phyloP scores from a whole-genome alignment of 2,329 filamentous ascomycete genomes.

The Aureobasidium sp. region DNA sequence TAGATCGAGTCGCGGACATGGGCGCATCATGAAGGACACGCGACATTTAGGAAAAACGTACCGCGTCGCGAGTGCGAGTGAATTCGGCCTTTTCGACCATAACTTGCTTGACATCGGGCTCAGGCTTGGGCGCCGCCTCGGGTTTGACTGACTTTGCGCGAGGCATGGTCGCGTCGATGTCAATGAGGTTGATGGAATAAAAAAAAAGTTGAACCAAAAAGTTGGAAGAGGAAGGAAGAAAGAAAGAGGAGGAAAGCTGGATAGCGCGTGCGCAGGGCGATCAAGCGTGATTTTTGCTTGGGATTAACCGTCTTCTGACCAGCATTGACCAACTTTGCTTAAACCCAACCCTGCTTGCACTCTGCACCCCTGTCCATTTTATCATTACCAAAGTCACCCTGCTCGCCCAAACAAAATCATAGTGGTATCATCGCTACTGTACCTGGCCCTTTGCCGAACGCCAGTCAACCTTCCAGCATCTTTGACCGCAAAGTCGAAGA shows the following conservation, averaged over 20 bases:
- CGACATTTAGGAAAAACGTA: constrained; percentile 44
- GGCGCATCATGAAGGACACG: constrained; percentile 2
- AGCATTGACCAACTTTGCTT: constrained; percentile 14
- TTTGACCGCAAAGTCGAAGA: background rate
- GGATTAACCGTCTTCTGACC: constrained; percentile 6
- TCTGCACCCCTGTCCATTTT: background rate
- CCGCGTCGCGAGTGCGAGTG: constrained; percentile 71
- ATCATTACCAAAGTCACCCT: background rate
- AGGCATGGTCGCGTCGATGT: constrained; percentile 5
- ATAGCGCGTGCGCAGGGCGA: background rate
- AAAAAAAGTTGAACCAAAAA: background rate
- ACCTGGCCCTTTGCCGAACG: background rate
- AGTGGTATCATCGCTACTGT: constrained; percentile 11
- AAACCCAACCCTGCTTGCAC: background rate
- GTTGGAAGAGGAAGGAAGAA: background rate
- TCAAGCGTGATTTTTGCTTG: constrained; percentile 10
- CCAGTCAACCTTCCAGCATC: background rate
- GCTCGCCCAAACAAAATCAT: background rate
- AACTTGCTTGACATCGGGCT: constrained; percentile 11
- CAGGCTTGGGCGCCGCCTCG: background rate
- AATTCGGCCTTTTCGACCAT: constrained; percentile 55
- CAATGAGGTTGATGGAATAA: background rate
- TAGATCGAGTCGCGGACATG: constrained; percentile 18
- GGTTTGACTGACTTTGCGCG: constrained; percentile 15
- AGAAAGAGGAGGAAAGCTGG: background rate